Evolutionary conservation across 108 stramenopile genomes (phyloP).

Genomic region (Nitzschia sp.): DNA sequence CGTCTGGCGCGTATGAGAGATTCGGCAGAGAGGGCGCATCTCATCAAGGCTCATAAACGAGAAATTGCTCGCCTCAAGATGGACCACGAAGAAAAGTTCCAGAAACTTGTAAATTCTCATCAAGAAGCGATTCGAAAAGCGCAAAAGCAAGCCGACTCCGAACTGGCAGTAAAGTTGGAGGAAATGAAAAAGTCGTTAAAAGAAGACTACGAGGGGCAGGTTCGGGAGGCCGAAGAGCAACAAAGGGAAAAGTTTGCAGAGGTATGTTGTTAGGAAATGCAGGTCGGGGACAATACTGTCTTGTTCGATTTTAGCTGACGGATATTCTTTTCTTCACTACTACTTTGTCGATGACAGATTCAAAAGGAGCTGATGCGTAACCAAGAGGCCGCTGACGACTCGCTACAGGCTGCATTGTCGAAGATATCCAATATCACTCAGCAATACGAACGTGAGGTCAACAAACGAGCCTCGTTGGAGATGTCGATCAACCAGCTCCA

Average conservation of each 20-base stretch:
- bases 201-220: slow-evolving; percentile 22
- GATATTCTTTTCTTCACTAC: background rate
- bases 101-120: slow-evolving; percentile 17
- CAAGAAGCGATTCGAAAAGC: slow-evolving; percentile 24
- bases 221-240: slow-evolving; percentile 22
- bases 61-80: slow-evolving; percentile 36
- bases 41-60: slow-evolving; percentile 40
- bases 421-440: slow-evolving; percentile 22
- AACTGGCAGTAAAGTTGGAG: slow-evolving; percentile 19
- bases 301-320: background rate
- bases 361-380: slow-evolving; percentile 26
- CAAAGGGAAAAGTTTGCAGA: slow-evolving; percentile 27
- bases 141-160: slow-evolving; percentile 7
- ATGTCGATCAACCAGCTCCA: slow-evolving; percentile 21
- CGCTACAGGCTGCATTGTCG: slow-evolving; percentile 23
- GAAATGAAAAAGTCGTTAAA: slow-evolving; percentile 14
- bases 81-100: slow-evolving; percentile 19
- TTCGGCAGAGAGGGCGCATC: slow-evolving; percentile 37
- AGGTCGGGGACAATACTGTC: background rate
- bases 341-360: slow-evolving; percentile 4
- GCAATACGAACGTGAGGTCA: slow-evolving; percentile 26
- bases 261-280: too few species aligned
- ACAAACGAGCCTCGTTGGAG: slow-evolving; percentile 18
- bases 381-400: slow-evolving; percentile 30
- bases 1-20: slow-evolving; percentile 43